Base-by-base conservation (phyloP, 352 stramenopile genomes). In the Globisporangium canariense region DNA sequence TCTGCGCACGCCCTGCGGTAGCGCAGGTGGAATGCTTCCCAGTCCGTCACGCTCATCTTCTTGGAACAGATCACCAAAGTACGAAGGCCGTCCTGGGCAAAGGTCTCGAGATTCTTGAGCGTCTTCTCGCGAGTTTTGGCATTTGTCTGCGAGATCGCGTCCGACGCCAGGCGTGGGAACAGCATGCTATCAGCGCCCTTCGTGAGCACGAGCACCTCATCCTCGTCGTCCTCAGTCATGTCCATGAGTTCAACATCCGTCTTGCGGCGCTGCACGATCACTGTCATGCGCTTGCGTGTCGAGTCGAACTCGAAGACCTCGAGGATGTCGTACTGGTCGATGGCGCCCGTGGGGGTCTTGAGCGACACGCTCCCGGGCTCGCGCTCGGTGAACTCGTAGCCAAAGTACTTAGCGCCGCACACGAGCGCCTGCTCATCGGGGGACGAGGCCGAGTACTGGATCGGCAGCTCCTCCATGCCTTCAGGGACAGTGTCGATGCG, bases 281-380 rank as follows among this genome's bases (percentile, higher is more conserved):
- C 86, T 0, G 85, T 86, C 87, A 96, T 96, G 7, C 88, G 79
- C 70, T 96, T 96, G 38, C 88, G 76, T 16, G 78, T 89, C 14
- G 83, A 97, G 66, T 97, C 89, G 65, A 98, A 98, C 66, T 97
- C 90, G 46, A 98, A 97, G 13, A 97, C 91, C 65, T 96, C 90
- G 6, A 98, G 70, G 8, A 98, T 82, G 53, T 97, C 78, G 67
- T 96, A 98, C 57, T 80, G 65, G 20, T 91, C 83, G n/a, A 89
- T 45, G 0, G 64, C 54, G 0, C 78, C 83, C 20, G 86, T 70
- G 0, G 82, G 81, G 13, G 71, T 90, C 58, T 90, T 88, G 36
- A 92, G 63, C 0, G 77, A 81, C 22, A 96, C 75, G 40, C 69
- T 87, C n/a, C 81, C 83, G 3, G 77, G 81, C 14, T 91, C 78